A percentile compares a stretch with the other conserved stretches of the same genome.
Conservation (phyloP, 371 early-diverging fungal genomes). For the Parasitella parasitica region DNA sequence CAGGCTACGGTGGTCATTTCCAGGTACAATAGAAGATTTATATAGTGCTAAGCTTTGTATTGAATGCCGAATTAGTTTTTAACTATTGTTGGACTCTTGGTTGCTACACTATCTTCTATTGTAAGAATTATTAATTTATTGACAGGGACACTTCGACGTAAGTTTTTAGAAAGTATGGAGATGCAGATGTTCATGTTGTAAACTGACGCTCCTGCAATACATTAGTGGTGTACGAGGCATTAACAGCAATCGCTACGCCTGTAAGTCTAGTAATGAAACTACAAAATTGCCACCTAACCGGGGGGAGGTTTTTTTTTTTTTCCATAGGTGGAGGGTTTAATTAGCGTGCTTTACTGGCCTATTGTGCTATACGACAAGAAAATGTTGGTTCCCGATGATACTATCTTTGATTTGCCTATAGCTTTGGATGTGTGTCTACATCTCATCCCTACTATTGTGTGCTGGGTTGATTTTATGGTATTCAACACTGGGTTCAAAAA, state of each 20-base stretch:
- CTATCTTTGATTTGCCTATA: slow-evolving; percentile 13
- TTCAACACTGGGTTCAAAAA: slow-evolving; percentile 17
- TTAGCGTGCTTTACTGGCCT: slow-evolving; percentile 29
- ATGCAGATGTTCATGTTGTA: neutral
- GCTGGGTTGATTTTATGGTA: slow-evolving; percentile 17
- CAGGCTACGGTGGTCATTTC: slow-evolving; percentile 20
- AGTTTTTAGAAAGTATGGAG: neutral
- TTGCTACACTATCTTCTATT: neutral
- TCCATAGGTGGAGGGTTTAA: slow-evolving; percentile 23
- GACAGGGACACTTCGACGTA: neutral
- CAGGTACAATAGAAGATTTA: slow-evolving; percentile 3
- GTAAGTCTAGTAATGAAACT: slow-evolving; percentile 7
- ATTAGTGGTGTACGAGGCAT: slow-evolving; percentile 16
- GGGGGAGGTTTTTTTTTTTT: too few species aligned
- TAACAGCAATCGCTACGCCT: slow-evolving; percentile 23
- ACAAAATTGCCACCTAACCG: neutral
- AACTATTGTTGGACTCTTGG: neutral
- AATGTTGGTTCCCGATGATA: slow-evolving; percentile 15
- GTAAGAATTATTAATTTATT: neutral
- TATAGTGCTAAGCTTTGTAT: neutral
- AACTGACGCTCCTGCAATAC: neutral
- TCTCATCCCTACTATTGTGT: slow-evolving; percentile 14
- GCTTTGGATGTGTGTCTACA: slow-evolving; percentile 18
- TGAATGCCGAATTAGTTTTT: neutral
- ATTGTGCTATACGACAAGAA: slow-evolving; percentile 18